phyloP scores from a whole-genome alignment of 2,329 filamentous ascomycete genomes.

The Cercospora zeae-maydis region DNA sequence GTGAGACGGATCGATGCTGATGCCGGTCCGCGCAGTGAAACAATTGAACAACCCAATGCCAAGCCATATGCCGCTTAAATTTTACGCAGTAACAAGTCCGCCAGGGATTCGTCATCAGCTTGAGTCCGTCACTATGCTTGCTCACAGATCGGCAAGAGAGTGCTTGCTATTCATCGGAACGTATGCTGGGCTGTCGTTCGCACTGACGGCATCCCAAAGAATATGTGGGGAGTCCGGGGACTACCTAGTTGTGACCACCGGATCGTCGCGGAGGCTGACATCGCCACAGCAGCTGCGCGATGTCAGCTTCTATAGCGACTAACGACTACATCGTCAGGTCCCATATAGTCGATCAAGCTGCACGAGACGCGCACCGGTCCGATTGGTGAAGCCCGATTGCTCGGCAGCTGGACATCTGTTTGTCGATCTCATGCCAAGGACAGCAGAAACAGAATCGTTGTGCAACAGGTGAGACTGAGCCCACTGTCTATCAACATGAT shows the following conservation, averaged over 20 bases:
- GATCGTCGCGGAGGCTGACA: conserved; percentile 10
- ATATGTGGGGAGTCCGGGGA: neutral
- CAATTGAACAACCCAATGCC: neutral
- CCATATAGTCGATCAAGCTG: neutral
- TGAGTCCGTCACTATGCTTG: neutral
- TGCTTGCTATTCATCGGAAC: neutral
- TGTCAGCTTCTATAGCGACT: conserved; percentile 5
- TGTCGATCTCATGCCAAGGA: neutral
- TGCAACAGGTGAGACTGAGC: neutral
- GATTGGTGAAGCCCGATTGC: neutral
- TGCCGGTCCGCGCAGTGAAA: conserved; percentile 1
- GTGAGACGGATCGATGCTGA: conserved; percentile 8
- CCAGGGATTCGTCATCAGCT: neutral
- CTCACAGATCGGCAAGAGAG: too few relatives aligned
- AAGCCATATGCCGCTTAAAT: conserved; percentile 4
- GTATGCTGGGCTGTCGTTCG: neutral
- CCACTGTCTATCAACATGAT: neutral
- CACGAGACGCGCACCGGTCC: neutral
- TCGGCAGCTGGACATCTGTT: neutral
- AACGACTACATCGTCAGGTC: neutral
- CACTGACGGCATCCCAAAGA: neutral
- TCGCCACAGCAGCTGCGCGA: conserved; percentile 3
- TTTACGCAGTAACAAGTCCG: conserved; percentile 1
- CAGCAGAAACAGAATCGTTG: neutral
- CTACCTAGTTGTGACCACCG: neutral